Conservation (phyloP, 176 grass and related monocot species). For the Aegilops bicornis region DNA sequence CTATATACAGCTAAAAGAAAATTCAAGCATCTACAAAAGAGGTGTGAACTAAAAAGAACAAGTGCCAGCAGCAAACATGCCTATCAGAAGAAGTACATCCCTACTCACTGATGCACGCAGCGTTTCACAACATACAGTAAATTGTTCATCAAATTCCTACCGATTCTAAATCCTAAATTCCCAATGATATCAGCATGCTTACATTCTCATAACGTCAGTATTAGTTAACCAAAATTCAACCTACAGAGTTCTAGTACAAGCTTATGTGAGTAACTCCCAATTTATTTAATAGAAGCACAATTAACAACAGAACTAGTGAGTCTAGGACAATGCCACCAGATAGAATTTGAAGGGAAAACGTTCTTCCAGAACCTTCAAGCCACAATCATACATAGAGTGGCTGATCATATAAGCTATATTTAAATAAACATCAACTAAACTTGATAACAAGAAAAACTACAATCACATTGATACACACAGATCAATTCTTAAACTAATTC, state of each 20-base stretch:
- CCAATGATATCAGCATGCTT: neutral
- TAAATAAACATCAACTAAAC: neutral
- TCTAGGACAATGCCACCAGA: neutral
- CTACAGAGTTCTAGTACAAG: neutral
- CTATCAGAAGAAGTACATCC: neutral
- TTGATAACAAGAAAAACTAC: neutral
- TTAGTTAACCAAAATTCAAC: neutral
- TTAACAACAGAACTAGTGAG: neutral
- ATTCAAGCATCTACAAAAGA: neutral
- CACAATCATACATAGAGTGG: neutral
- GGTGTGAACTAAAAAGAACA: neutral
- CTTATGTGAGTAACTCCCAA: neutral
- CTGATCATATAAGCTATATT: neutral
- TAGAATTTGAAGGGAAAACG: neutral
- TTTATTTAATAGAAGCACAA: neutral
- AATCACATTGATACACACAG: neutral
- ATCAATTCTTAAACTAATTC: neutral
- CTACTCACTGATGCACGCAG: neutral
- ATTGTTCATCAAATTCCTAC: neutral
- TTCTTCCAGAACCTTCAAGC: neutral
- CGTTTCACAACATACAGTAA: neutral
- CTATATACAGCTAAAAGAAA: neutral
- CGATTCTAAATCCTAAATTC: neutral
- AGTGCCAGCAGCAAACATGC: neutral
- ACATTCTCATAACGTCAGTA: neutral